Conservation (phyloP, 1,139 yeast genomes). For the Pichia cactophila region DNA sequence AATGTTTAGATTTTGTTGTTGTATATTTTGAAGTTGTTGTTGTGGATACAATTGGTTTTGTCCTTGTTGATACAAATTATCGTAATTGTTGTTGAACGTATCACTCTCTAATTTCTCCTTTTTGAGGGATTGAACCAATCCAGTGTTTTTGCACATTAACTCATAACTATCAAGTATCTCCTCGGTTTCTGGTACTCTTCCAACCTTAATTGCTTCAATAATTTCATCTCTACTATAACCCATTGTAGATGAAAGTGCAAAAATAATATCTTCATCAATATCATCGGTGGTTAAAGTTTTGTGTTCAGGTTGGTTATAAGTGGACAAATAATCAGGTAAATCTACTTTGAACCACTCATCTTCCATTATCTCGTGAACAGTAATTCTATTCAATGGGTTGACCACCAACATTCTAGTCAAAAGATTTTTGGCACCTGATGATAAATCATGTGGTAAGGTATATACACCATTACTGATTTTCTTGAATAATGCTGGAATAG, state of each 20-base stretch:
- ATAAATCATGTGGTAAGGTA: constrained; percentile 81
- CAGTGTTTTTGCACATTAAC: constrained; percentile 77
- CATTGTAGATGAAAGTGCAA: constrained; percentile 78
- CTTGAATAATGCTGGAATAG: constrained; percentile 91
- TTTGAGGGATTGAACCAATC: constrained; percentile 58
- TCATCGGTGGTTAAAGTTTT: constrained; percentile 30
- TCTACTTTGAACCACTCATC: constrained; percentile 92
- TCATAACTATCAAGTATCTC: constrained; percentile 91
- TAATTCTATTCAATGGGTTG: constrained; percentile 90
- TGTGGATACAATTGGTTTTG: constrained; percentile 10
- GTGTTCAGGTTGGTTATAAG: constrained; percentile 49
- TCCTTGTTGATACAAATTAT: constrained; percentile 6
- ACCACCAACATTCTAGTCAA: constrained; percentile 93
- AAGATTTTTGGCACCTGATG: constrained; percentile 80
- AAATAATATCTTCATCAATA: constrained; percentile 73
- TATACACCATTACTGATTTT: constrained; percentile 94
- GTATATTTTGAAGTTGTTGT: constrained; percentile 5
- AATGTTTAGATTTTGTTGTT: background rate
- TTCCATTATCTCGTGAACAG: constrained; percentile 89
- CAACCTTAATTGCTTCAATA: constrained; percentile 54
- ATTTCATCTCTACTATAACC: constrained; percentile 90
- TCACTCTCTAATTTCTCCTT: constrained; percentile 28
- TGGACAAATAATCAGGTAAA: constrained; percentile 74
- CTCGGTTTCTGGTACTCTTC: constrained; percentile 38
- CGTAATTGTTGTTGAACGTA: background rate